A percentile compares a stretch with the other conserved stretches of the same genome.
Evolutionary conservation across 2,329 filamentous ascomycete genomes (phyloP).

Genomic region (Capronia coronata): DNA sequence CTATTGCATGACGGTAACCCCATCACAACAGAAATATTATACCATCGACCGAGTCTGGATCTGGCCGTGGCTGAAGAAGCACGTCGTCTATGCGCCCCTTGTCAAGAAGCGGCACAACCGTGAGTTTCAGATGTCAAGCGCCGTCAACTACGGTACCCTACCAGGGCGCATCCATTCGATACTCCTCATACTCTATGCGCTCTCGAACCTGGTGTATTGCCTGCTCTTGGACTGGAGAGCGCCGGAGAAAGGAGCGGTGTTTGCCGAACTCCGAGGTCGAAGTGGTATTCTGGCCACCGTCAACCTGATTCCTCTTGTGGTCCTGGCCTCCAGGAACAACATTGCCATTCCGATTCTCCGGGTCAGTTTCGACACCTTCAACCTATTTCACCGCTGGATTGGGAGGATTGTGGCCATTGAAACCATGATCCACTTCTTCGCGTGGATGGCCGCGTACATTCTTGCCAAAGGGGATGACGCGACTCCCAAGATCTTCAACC

Average conservation of each 20-base stretch:
- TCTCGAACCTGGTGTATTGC: slow-evolving; percentile 71
- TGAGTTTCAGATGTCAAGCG: slow-evolving; percentile 61
- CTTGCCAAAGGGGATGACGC: slow-evolving; percentile 55
- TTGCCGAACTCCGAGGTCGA: slow-evolving; percentile 78
- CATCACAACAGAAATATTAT: slow-evolving; percentile 42
- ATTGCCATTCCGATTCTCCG: slow-evolving; percentile 73
- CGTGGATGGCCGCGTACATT: slow-evolving; percentile 71
- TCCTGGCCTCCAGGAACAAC: slow-evolving; percentile 89
- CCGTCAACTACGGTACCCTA: slow-evolving; percentile 67
- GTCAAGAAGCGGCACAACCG: slow-evolving; percentile 69
- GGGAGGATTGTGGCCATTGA: slow-evolving; percentile 70
- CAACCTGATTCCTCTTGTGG: slow-evolving; percentile 86
- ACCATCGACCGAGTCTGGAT: slow-evolving; percentile 37
- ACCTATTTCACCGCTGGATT: slow-evolving; percentile 78
- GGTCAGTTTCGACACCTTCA: slow-evolving; percentile 95
- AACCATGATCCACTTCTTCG: slow-evolving; percentile 61
- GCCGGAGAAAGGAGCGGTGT: slow-evolving; percentile 49
- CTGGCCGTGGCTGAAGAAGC: slow-evolving; percentile 43
- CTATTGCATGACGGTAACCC: slow-evolving; percentile 35
- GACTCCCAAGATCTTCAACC: slow-evolving; percentile 33
- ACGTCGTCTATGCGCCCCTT: slow-evolving; percentile 57
- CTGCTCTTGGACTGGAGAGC: slow-evolving; percentile 39
- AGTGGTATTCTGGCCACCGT: slow-evolving; percentile 76
- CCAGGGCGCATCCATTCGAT: slow-evolving; percentile 72
- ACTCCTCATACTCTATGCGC: slow-evolving; percentile 61